Conservation (phyloP, 2,329 filamentous ascomycete species). For the Pyricularia sp. region DNA sequence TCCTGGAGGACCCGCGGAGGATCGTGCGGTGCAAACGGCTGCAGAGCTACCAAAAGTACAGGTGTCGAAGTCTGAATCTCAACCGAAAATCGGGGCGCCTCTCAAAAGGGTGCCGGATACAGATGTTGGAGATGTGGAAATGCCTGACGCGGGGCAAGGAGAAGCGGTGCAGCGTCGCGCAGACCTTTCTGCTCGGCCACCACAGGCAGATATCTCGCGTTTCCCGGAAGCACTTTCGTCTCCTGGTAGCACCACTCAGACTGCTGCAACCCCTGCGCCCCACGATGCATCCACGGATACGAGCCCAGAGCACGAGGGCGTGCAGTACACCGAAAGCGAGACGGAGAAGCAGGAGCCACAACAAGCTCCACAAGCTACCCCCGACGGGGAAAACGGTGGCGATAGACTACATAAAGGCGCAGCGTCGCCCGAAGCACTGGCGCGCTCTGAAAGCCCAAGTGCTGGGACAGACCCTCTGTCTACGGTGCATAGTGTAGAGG, state of each 20-base stretch:
- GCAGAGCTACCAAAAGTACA: background rate
- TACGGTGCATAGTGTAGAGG: slow-evolving; percentile 28
- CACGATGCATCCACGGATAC: slow-evolving; percentile 64
- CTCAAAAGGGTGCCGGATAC: background rate
- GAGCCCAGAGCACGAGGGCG: slow-evolving; percentile 60
- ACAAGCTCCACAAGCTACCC: slow-evolving; percentile 11
- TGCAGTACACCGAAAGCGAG: slow-evolving; percentile 41
- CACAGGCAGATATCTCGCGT: background rate
- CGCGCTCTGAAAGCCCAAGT: background rate
- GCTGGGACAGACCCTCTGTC: slow-evolving; percentile 5
- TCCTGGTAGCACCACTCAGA: slow-evolving; percentile 60
- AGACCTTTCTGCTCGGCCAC: background rate
- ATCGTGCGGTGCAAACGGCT: background rate
- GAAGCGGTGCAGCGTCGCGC: background rate
- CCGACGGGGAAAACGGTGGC: background rate
- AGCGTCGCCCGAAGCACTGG: background rate
- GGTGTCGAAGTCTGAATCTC: background rate
- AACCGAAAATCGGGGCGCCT: background rate
- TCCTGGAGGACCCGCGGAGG: background rate
- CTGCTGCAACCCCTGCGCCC: slow-evolving; percentile 61
- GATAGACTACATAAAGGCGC: background rate
- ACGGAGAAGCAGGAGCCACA: slow-evolving; percentile 24
- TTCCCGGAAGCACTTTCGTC: slow-evolving; percentile 39
- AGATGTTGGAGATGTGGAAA: background rate
- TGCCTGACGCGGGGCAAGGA: background rate